Percentiles rank a stretch among this genome's conserved stretches.
Evolutionary conservation across 2,329 filamentous ascomycete genomes (phyloP).

Genomic region (Colletotrichum agaves): DNA sequence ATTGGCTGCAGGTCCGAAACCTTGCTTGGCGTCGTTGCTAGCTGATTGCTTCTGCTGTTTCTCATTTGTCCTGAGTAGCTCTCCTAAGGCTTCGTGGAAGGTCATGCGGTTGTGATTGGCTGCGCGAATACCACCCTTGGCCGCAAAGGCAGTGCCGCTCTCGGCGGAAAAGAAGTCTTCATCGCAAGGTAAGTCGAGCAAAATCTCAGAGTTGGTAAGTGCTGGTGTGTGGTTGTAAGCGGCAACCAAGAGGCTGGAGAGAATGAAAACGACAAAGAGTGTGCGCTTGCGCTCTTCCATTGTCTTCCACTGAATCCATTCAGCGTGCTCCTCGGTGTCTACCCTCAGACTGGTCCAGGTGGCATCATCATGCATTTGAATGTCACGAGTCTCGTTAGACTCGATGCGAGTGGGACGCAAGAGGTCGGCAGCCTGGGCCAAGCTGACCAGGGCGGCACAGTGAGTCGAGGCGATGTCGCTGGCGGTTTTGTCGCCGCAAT

Average conservation of each 20-base stretch:
- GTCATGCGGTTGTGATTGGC: conserved; percentile 77
- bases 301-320: conserved; percentile 91
- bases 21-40: conserved; percentile 52
- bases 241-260: conserved; percentile 90
- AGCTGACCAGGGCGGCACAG: conserved; percentile 88
- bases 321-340: conserved; percentile 69
- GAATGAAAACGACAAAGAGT: conserved; percentile 87
- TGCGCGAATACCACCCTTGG: conserved; percentile 76
- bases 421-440: conserved; percentile 89
- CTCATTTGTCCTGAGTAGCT: conserved; percentile 81
- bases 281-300: conserved; percentile 93
- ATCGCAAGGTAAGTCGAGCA: conserved; percentile 89
- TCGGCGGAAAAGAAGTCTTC: conserved; percentile 91
- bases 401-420: conserved; percentile 58
- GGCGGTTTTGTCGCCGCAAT: conserved; percentile 89
- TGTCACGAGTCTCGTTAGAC: conserved; percentile 61
- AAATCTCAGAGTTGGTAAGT: conserved; percentile 93
- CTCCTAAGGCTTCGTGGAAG: conserved; percentile 85
- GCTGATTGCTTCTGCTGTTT: conserved; percentile 68
- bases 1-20: conserved; percentile 61
- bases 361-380: conserved; percentile 66
- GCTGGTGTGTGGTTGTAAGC: conserved; percentile 94
- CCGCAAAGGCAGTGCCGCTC: conserved; percentile 82
- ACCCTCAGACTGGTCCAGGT: conserved; percentile 57
- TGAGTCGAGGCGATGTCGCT: conserved; percentile 94